A percentile compares a stretch with the other conserved stretches of the same genome.
These are phyloP conservation scores for Bipolaris cookei DNA, from an alignment of 2,329 filamentous ascomycete genomes.

Conservation along the genomic window DNA sequence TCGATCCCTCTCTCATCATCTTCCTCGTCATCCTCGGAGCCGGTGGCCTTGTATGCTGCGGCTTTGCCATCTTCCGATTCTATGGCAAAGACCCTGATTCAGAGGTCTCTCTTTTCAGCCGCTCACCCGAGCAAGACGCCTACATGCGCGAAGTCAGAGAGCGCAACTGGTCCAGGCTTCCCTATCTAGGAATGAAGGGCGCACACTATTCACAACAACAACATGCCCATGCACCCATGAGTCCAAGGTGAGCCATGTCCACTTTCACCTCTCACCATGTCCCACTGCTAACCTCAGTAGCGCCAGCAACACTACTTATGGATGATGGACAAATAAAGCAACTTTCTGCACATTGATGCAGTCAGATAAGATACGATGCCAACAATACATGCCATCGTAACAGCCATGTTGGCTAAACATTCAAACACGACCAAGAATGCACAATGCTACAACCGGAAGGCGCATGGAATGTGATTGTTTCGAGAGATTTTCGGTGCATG, in stretches of 20 bases:
- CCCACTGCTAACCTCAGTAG: constrained; percentile 12
- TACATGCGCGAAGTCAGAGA: constrained; percentile 45
- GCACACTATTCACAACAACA: constrained; percentile 10
- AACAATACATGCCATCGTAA: background rate
- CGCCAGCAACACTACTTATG: constrained; percentile 21
- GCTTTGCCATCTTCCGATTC: constrained; percentile 33
- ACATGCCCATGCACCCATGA: constrained; percentile 22
- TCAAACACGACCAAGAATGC: background rate
- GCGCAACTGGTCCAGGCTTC: constrained; percentile 30
- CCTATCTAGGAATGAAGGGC: constrained; percentile 5
- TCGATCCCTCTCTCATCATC: constrained; percentile 37
- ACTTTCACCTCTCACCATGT: background rate
- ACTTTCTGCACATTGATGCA: background rate
- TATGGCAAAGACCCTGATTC: constrained; percentile 13
- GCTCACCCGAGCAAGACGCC: constrained; percentile 37
- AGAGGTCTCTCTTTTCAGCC: constrained; percentile 11
- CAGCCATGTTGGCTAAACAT: background rate
- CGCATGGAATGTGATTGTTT: background rate
- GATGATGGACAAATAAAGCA: constrained; percentile 12
- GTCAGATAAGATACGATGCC: background rate
- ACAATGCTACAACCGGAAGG: background rate
- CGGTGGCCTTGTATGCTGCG: constrained; percentile 26
- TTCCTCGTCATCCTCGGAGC: constrained; percentile 40
- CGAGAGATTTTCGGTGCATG: background rate
- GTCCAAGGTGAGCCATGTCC: constrained; percentile 16